A percentile compares a stretch with the other conserved stretches of the same genome.
Conservation (phyloP, 2,329 filamentous ascomycete genomes). For the Berkeleyomyces basicola region DNA sequence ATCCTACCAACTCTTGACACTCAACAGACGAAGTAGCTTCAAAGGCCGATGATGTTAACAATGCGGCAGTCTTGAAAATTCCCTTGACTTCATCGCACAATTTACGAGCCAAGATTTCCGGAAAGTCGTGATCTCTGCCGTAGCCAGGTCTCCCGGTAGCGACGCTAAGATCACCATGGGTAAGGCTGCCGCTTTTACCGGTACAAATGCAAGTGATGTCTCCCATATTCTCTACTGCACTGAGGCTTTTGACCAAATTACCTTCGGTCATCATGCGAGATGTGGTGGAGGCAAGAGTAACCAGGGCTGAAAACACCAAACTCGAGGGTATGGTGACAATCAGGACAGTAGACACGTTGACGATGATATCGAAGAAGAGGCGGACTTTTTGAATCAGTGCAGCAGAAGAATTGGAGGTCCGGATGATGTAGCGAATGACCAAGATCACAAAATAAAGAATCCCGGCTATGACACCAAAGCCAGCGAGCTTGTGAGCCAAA, state of each 20-base stretch:
- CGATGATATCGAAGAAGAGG: conserved; percentile 28
- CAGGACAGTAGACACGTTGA: conserved; percentile 35
- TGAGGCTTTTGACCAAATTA: conserved; percentile 41
- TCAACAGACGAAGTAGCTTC: conserved; percentile 26
- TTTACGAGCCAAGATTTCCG: conserved; percentile 17
- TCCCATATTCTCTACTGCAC: conserved; percentile 47
- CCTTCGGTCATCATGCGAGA: conserved; percentile 47
- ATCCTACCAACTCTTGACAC: conserved; percentile 30
- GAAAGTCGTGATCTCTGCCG: conserved; percentile 23
- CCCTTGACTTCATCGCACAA: conserved; percentile 22
- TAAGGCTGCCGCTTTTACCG: conserved; percentile 50
- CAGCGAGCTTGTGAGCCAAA: conserved; percentile 56
- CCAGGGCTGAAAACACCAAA: conserved; percentile 41
- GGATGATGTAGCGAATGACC: conserved; percentile 25
- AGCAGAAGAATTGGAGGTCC: conserved; percentile 16
- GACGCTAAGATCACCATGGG: conserved; percentile 46
- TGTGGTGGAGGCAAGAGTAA: conserved; percentile 45
- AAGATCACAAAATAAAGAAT: conserved; percentile 27
- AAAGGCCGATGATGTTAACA: conserved; percentile 37
- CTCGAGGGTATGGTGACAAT: conserved; percentile 46
- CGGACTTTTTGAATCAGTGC: conserved; percentile 34
- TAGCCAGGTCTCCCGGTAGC: conserved; percentile 38
- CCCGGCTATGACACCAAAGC: conserved; percentile 26
- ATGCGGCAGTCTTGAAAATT: conserved; percentile 25
- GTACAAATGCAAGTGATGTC: conserved; percentile 48